These are phyloP conservation scores for Comarum palustre DNA, from an alignment of 306 rosid genomes.

Conservation along the genomic window DNA sequence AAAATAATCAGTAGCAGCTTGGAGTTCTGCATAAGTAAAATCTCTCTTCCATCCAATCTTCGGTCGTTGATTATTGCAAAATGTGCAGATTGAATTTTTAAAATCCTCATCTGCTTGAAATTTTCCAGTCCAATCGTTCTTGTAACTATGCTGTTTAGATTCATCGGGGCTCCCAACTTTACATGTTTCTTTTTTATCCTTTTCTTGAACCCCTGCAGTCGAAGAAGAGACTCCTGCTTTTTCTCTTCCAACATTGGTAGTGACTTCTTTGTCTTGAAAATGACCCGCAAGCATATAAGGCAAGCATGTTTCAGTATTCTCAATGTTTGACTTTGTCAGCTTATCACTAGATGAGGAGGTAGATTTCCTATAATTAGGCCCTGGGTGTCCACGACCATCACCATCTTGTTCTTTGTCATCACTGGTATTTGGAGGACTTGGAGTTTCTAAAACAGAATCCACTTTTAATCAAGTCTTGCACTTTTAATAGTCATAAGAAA, in stretches of 20 bases:
- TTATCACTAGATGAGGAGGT: conserved; percentile 23
- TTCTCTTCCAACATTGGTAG: conserved; percentile 26
- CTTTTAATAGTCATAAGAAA: neutral
- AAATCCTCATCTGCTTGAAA: conserved; percentile 34
- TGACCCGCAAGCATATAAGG: neutral
- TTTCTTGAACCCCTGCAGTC: conserved; percentile 26
- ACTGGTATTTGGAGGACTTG: conserved; percentile 7
- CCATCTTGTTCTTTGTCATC: neutral
- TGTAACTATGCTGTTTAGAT: conserved; percentile 9
- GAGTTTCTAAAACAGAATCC: conserved; percentile 16
- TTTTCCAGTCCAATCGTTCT: conserved; percentile 24
- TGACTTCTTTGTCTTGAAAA: conserved; percentile 18
- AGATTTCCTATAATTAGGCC: conserved; percentile 4
- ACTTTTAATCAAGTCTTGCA: neutral
- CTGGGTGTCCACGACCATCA: conserved; percentile 1
- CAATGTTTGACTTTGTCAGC: conserved; percentile 20
- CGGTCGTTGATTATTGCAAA: conserved; percentile 59
- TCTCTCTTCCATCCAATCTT: conserved; percentile 51
- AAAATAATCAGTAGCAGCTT: conserved; percentile 53
- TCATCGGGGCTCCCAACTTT: conserved; percentile 17
- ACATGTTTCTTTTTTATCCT: conserved; percentile 16
- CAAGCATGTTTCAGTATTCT: neutral
- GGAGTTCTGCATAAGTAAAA: conserved; percentile 57
- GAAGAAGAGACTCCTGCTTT: conserved; percentile 27
- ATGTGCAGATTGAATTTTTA: conserved; percentile 40